Evolutionary conservation across 192 early-diverging fungal genomes (phyloP), one percentile per base, ranked within the genome.

Genomic region (Linnemannia hyalina): DNA sequence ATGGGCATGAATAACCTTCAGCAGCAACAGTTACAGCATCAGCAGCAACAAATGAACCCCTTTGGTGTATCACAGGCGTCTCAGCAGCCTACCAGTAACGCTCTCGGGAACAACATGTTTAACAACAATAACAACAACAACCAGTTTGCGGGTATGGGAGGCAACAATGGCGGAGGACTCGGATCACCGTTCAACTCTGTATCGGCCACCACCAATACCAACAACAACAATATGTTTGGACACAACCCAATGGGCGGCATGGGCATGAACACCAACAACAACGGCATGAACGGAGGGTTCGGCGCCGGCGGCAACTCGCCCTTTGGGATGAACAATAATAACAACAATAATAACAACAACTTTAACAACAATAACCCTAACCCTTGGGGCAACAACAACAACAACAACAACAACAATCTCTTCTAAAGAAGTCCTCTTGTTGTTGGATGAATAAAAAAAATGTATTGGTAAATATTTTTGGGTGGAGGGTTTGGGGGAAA

Each of bases 301-400:
- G 77, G 74, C 40, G 73, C 60, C 74, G 76, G 73, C 57, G 73
- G 69, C 40, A 85, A 80, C 75, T 73, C 83, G 18, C 69, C 83
- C 3, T 85, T 85, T 68, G 84, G 79, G 16, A 77, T 75, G 49
- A 82, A 82, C 49, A 41, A 69, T 4, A 76, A 76, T 69, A 40
- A 20, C 15, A 85, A 71, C 47, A 76, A 70, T 38, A 55, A 71
- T 46, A 76, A 85, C 44, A 72, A 74, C 68, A 77, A 74, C 26
- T 32, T 26, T 13, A 85, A 68, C 42, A 44, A 16, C 52, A 55
- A 71, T 40, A 76, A 70, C 41, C 13, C 40, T 47, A 85, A 77
- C 77, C 69, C 74, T 16, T 82, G 73, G 73, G 74, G 69, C 20
- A 77, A 81, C 55, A 80, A 70, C 47, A 75, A 76, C n/a, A n/a